phyloP scores from a whole-genome alignment of 208 protist species.

The Trypanosoma melophagium region DNA sequence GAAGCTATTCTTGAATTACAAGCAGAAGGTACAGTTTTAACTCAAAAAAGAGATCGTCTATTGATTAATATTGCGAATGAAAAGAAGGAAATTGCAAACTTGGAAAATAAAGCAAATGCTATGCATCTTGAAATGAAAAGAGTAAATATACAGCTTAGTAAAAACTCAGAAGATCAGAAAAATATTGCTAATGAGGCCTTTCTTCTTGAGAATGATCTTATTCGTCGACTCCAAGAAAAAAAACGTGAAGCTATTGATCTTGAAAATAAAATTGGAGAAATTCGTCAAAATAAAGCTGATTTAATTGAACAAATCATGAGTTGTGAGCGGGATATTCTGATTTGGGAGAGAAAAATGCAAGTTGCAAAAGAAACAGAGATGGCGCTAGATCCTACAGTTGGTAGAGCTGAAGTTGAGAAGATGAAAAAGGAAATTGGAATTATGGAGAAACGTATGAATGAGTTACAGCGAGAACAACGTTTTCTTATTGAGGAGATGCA shows the following conservation, averaged over 20 bases:
- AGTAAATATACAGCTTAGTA: slow-evolving; percentile 89
- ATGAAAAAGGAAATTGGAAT: slow-evolving; percentile 96
- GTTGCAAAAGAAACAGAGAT: slow-evolving; percentile 95
- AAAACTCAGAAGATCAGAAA: slow-evolving; percentile 76
- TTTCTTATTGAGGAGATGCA: slow-evolving; percentile 95
- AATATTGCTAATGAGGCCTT: slow-evolving; percentile 89
- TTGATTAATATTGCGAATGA: slow-evolving; percentile 66
- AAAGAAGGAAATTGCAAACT: slow-evolving; percentile 69
- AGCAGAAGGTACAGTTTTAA: slow-evolving; percentile 86
- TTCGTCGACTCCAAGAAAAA: slow-evolving; percentile 85
- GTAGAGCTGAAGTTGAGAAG: slow-evolving; percentile 91
- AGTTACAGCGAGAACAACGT: slow-evolving; percentile 93
- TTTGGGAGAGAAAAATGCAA: slow-evolving; percentile 96
- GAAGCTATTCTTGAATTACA: slow-evolving; percentile 88
- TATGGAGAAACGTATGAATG: slow-evolving; percentile 92
- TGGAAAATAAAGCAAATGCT: slow-evolving; percentile 84
- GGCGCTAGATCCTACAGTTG: slow-evolving; percentile 93
- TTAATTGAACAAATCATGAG: slow-evolving; percentile 89
- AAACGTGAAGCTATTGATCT: slow-evolving; percentile 90
- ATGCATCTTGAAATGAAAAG: slow-evolving; percentile 94
- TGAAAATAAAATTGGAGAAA: slow-evolving; percentile 85
- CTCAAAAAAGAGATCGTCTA: slow-evolving; percentile 89
- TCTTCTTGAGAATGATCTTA: slow-evolving; percentile 90
- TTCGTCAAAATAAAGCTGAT: slow-evolving; percentile 71
- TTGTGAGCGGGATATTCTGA: slow-evolving; percentile 93